Evolutionary conservation across 768 basidiomycete species (phyloP).

Genomic region (Lentinus tigrinus): DNA sequence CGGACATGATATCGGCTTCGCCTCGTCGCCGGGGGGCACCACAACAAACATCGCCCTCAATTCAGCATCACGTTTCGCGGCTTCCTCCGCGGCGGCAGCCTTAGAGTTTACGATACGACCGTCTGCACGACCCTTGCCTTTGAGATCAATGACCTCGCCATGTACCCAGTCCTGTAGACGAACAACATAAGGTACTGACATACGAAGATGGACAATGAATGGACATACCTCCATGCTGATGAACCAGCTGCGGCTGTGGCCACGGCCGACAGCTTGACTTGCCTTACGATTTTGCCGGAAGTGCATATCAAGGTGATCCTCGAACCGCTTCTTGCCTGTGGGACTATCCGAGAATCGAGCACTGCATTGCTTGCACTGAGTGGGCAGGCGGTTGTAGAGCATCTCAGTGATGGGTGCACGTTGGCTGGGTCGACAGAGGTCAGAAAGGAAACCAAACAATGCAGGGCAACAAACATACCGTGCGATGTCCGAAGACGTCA

Average conservation of each 20-base stretch:
- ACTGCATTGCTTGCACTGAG: conserved; percentile 94
- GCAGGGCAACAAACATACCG: conserved; percentile 45
- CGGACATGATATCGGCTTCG: conserved; percentile 81
- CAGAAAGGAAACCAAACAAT: neutral
- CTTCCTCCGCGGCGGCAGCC: conserved; percentile 58
- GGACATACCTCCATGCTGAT: conserved; percentile 71
- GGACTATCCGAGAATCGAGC: conserved; percentile 76
- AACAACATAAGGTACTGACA: neutral
- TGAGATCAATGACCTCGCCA: conserved; percentile 56
- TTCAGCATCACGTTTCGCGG: conserved; percentile 73
- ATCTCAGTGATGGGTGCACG: conserved; percentile 62
- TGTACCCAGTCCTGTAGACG: conserved; percentile 80
- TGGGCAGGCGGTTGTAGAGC: conserved; percentile 70
- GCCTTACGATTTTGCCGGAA: conserved; percentile 90
- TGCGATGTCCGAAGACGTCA: conserved; percentile 68
- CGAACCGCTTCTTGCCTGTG: conserved; percentile 71
- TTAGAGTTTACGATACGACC: conserved; percentile 54
- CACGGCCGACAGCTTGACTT: conserved; percentile 74
- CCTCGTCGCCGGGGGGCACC: conserved; percentile 88
- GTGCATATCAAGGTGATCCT: conserved; percentile 95
- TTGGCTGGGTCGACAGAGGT: conserved; percentile 40
- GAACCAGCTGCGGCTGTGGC: conserved; percentile 91
- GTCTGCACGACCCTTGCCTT: conserved; percentile 69
- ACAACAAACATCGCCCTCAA: conserved; percentile 78
- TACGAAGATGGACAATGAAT: neutral